Conservation (phyloP, 805 yeast genomes). For the Yamadazyma laniorum region DNA sequence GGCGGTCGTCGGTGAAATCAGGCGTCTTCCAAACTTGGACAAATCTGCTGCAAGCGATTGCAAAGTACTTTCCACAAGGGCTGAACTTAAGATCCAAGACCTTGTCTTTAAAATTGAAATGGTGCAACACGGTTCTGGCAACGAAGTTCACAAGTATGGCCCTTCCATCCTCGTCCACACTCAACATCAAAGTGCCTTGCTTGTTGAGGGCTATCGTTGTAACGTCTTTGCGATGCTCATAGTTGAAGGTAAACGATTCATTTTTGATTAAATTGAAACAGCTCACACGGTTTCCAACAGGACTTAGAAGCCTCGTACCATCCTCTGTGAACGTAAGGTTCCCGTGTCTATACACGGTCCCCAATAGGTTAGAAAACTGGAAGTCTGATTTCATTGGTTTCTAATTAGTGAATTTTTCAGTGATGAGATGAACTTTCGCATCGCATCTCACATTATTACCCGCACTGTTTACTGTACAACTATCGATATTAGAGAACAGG, state of each 20-base stretch:
- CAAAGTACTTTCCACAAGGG: conserved; percentile 85
- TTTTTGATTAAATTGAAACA: conserved; percentile 84
- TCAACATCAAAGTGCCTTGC: conserved; percentile 74
- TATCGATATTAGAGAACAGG: no score
- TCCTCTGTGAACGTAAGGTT: conserved; percentile 81
- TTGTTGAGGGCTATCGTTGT: conserved; percentile 76
- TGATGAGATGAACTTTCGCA: conserved; percentile 12
- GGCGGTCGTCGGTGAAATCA: conserved; percentile 72
- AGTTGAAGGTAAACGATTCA: conserved; percentile 83
- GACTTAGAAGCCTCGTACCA: conserved; percentile 79
- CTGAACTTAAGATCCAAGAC: conserved; percentile 78
- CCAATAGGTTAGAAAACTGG: conserved; percentile 81
- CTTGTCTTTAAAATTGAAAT: conserved; percentile 84
- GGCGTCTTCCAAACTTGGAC: conserved; percentile 96
- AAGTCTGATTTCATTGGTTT: conserved; percentile 78
- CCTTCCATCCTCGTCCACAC: conserved; percentile 90
- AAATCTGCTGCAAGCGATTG: conserved; percentile 77
- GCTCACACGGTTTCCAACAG: conserved; percentile 91
- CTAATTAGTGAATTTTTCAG: conserved; percentile 3
- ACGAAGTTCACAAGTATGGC: conserved; percentile 86
- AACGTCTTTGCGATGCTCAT: conserved; percentile 88
- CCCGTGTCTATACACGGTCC: conserved; percentile 95
- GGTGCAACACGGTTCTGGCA: conserved; percentile 83
- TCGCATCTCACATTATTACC: conserved; percentile 7
- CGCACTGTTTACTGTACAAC: conserved; percentile 1